Percentiles rank a stretch among this genome's conserved stretches.
Conservation (phyloP, 2,329 filamentous ascomycete species). For the Colletotrichum scovillei region DNA sequence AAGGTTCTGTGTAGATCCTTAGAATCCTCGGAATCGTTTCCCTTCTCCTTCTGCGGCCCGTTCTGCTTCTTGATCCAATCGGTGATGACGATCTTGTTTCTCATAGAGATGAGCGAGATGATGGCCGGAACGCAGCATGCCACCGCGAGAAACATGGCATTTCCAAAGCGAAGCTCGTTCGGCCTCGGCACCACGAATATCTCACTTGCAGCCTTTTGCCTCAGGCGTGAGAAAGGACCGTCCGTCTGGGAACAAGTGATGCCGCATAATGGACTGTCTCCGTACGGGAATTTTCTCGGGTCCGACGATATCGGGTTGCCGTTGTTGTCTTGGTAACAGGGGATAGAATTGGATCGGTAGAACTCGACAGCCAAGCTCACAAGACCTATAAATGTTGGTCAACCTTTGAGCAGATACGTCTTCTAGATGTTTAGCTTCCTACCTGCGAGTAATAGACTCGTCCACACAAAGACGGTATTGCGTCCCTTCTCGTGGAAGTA, state of each 20-base stretch:
- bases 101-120: conserved; percentile 70
- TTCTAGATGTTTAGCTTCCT: conserved; percentile 36
- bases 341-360: conserved; percentile 60
- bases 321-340: conserved; percentile 54
- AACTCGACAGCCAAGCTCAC: conserved; percentile 74
- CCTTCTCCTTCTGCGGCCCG: conserved; percentile 42
- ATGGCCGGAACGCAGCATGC: conserved; percentile 75
- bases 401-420: not conserved
- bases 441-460: conserved; percentile 69
- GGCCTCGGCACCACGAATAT: conserved; percentile 73
- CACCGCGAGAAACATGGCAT: conserved; percentile 69
- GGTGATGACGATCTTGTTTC: conserved; percentile 71
- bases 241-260: conserved; percentile 56
- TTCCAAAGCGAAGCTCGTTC: conserved; percentile 64
- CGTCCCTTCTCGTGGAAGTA: conserved; percentile 74
- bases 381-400: conserved; percentile 54
- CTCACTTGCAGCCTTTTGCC: conserved; percentile 65
- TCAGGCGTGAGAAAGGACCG: conserved; percentile 66
- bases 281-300: conserved; percentile 56
- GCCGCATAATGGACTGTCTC: conserved; percentile 52
- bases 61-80: conserved; percentile 62
- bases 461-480: conserved; percentile 76
- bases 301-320: conserved; percentile 50
- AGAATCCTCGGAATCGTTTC: conserved; percentile 64
- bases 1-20: conserved; percentile 68